Base-by-base conservation (phyloP, 2,329 filamentous ascomycete genomes). In the Chaetothyriales sp. region DNA sequence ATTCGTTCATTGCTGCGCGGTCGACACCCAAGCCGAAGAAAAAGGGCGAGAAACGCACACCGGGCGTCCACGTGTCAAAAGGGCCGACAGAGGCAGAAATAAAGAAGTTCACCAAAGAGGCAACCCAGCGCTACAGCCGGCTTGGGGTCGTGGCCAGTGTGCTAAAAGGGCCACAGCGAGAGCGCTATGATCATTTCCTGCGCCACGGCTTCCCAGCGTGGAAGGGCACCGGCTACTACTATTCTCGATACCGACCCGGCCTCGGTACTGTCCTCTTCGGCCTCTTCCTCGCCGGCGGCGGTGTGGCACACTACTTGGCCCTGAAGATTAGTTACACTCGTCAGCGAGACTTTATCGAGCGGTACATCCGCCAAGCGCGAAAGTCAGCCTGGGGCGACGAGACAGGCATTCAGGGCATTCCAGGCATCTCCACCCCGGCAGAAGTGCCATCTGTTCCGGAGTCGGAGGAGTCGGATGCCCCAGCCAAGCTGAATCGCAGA, bases 201-300 rank as follows among this genome's bases (percentile, higher is more conserved):
- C 71, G 73, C 66, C 88, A 96, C 68, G 92, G 92, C 55, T 98
- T 98, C 72, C 92, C 92, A 28, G 80, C 79, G 51, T 98, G 92
- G 92, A 89, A 90, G 72, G 92, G 92, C 52, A 95, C 90, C 44
- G 90, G 92, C 55, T 98, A 98, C 77, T 98, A 96, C 76, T 98
- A 98, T 73, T 81, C 81, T 62, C 82, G 92, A 52, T 95, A 90
- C 76, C 80, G 92, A 18, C 92, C 92, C 1, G 92, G 92, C 7
- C 73, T 96, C 44, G 87, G 86, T 53, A 85, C 85, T 12, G 92
- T 95, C 45, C 68, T 96, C 48, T 54, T 83, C 22, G 89, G 90
- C 46, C 70, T 94, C 43, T 87, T 96, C 67, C 66, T 95, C 55
- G 78, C 86, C 49, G 79, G 84, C 48, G 90, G 89, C 51, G 92